Conservation (phyloP, 139 green algal genomes). For the Chlamydomonas sp. region DNA sequence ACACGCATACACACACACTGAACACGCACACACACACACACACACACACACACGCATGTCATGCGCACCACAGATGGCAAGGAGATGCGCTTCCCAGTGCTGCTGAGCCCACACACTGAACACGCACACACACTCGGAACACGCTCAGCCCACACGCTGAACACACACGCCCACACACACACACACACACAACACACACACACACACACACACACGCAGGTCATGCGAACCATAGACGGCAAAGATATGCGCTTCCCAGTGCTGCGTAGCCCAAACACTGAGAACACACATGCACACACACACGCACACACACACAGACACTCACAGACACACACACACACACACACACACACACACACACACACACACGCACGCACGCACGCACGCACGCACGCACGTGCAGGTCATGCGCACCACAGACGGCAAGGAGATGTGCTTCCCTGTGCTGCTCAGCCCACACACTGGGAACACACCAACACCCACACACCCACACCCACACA, state of each 20-base stretch:
- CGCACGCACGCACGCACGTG: constrained; percentile 4
- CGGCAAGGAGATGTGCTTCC: constrained; percentile 63
- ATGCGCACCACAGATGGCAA: constrained; percentile 39
- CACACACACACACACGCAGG: too few relatives aligned
- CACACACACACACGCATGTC: too few relatives aligned
- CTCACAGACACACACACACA: too few relatives aligned
- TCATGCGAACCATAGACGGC: constrained; percentile 32
- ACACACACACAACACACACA: too few relatives aligned
- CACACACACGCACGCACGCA: constrained; percentile 11
- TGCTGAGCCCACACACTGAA: constrained; percentile 58
- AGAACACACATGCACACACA: too few relatives aligned
- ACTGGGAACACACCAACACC: not conserved
- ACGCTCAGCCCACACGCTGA: too few relatives aligned
- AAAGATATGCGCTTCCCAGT: constrained; percentile 78
- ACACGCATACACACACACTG: too few relatives aligned
- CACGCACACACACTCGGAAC: too few relatives aligned
- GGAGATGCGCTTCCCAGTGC: constrained; percentile 77
- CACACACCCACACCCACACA: not conserved
- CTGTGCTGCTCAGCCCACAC: constrained; percentile 75
- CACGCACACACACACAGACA: too few relatives aligned
- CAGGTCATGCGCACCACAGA: constrained; percentile 38
- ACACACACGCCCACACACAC: too few relatives aligned
- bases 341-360: too few relatives aligned
- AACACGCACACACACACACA: too few relatives aligned
- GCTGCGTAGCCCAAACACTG: constrained; percentile 56